Conservation (phyloP, 2,329 filamentous ascomycete genomes). For the Botryotinia calthae region DNA sequence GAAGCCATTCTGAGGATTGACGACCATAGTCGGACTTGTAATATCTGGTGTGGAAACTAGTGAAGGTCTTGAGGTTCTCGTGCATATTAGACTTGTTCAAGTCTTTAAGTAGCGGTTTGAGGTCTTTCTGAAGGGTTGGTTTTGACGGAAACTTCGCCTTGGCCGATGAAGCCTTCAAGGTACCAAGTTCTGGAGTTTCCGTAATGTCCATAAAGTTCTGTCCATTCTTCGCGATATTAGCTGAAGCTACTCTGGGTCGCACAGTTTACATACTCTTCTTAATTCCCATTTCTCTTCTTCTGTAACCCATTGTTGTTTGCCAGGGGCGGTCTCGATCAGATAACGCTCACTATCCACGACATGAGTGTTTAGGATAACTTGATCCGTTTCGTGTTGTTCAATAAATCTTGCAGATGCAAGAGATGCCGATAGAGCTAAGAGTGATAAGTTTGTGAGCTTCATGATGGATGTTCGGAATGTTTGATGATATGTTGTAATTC, state of each 20-base stretch:
- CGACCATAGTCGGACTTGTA: slow-evolving; percentile 76
- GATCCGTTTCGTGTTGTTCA: slow-evolving; percentile 51
- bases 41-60: slow-evolving; percentile 77
- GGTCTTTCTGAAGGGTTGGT: slow-evolving; percentile 61
- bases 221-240: slow-evolving; percentile 61
- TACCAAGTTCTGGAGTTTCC: slow-evolving; percentile 63
- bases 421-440: slow-evolving; percentile 54
- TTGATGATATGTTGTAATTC: neutral
- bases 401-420: slow-evolving; percentile 55
- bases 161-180: slow-evolving; percentile 42
- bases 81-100: slow-evolving; percentile 76
- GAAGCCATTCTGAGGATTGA: slow-evolving; percentile 85
- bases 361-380: slow-evolving; percentile 46
- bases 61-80: slow-evolving; percentile 73
- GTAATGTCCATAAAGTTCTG: slow-evolving; percentile 95
- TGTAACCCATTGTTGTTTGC: slow-evolving; percentile 80
- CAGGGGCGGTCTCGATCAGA: slow-evolving; percentile 81
- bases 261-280: slow-evolving; percentile 60
- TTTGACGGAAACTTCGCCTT: slow-evolving; percentile 63
- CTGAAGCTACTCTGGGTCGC: neutral
- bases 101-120: slow-evolving; percentile 64
- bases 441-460: slow-evolving; percentile 50
- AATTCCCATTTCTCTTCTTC: slow-evolving; percentile 95
- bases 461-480: slow-evolving; percentile 39
- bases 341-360: slow-evolving; percentile 52